Evolutionary conservation across 2,329 filamentous ascomycete species (phyloP).

Genomic region (Dendryphion nanum): DNA sequence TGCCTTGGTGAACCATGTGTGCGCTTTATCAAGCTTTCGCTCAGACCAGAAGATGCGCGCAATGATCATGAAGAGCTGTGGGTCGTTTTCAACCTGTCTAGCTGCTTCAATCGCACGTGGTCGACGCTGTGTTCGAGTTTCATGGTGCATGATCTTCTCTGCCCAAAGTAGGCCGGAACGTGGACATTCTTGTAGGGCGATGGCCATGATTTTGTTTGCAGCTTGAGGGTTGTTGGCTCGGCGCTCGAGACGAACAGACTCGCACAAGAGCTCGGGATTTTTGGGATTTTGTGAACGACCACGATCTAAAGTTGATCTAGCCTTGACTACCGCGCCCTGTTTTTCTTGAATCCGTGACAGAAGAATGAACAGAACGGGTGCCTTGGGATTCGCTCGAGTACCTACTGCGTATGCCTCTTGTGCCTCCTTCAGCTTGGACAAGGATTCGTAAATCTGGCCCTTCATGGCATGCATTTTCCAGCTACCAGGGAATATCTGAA

Average conservation of each 20-base stretch:
- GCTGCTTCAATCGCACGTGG: slow-evolving; percentile 89
- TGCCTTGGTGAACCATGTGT: slow-evolving; percentile 97
- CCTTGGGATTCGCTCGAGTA: slow-evolving; percentile 80
- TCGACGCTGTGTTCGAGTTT: slow-evolving; percentile 87
- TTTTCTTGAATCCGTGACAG: slow-evolving; percentile 86
- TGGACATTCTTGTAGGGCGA: slow-evolving; percentile 86
- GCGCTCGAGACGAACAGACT: slow-evolving; percentile 90
- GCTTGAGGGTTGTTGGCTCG: slow-evolving; percentile 80
- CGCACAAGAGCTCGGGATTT: slow-evolving; percentile 80
- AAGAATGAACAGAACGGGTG: slow-evolving; percentile 85
- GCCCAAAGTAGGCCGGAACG: slow-evolving; percentile 85
- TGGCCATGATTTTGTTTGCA: slow-evolving; percentile 89
- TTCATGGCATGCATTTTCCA: slow-evolving; percentile 98
- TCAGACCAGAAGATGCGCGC: slow-evolving; percentile 97
- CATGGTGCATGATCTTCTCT: slow-evolving; percentile 94
- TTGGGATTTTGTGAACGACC: slow-evolving; percentile 86
- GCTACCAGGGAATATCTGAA: slow-evolving; percentile 80
- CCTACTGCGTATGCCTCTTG: slow-evolving; percentile 87
- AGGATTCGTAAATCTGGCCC: slow-evolving; percentile 90
- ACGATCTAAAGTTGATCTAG: slow-evolving; percentile 87
- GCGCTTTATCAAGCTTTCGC: slow-evolving; percentile 86
- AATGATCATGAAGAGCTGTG: slow-evolving; percentile 83
- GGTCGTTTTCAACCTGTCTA: slow-evolving; percentile 93
- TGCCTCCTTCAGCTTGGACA: slow-evolving; percentile 77
- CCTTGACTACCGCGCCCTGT: slow-evolving; percentile 80